Evolutionary conservation across 441 rosid species (phyloP).

Genomic region (Populus tomentosa): DNA sequence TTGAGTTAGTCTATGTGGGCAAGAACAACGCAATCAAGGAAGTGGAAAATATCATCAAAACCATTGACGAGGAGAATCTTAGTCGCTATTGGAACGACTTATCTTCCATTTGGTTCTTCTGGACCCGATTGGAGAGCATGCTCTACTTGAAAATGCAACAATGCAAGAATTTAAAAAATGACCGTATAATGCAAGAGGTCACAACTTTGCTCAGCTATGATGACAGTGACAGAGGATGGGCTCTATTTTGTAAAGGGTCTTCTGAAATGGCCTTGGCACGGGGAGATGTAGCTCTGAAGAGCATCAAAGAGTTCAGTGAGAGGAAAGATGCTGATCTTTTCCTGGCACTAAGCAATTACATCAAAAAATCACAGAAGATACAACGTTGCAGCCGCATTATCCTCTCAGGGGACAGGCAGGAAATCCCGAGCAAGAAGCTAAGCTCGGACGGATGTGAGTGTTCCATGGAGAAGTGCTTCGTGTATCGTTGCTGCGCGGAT

Average conservation of each 20-base stretch:
- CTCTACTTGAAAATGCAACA: conserved; percentile 32
- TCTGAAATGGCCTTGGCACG: background rate
- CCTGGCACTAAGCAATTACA: background rate
- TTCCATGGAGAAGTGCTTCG: background rate
- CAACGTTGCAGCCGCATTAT: background rate
- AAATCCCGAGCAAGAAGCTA: background rate
- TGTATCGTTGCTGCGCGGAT: background rate
- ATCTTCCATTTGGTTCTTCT: conserved; percentile 25
- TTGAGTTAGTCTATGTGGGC: conserved; percentile 32
- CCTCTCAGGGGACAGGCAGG: background rate
- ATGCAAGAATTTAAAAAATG: background rate
- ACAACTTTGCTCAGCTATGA: conserved; percentile 32
- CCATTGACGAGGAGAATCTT: background rate
- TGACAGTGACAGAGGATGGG: conserved; percentile 41
- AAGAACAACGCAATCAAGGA: conserved; percentile 24
- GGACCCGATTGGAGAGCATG: conserved; percentile 46
- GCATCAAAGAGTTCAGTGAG: background rate
- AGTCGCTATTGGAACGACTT: conserved; percentile 20
- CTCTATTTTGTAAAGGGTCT: conserved; percentile 20
- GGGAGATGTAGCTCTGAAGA: conserved; percentile 4
- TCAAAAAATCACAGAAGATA: background rate
- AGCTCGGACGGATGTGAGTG: background rate
- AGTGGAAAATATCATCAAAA: conserved; percentile 10
- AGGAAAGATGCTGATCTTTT: background rate
- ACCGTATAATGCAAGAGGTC: conserved; percentile 30